A percentile compares a stretch with the other conserved stretches of the same genome.
Evolutionary conservation across 1,139 yeast species (phyloP).

Genomic region (Yamadazyma mexicana): DNA sequence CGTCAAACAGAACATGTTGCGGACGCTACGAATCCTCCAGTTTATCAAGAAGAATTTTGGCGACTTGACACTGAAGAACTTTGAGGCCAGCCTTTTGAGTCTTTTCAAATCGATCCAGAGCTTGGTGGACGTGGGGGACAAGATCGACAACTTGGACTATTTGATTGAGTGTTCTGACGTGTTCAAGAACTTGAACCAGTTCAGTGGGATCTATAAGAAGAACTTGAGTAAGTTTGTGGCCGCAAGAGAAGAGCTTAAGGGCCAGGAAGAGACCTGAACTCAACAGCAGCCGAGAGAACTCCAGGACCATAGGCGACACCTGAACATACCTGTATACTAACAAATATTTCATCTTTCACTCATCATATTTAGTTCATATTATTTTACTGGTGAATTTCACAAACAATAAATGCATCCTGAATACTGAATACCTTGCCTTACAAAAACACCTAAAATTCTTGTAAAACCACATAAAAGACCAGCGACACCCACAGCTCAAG

Average conservation of each 20-base stretch:
- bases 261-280: too few relatives aligned
- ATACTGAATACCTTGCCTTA: too few relatives aligned
- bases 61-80: conserved; percentile 10
- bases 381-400: too few relatives aligned
- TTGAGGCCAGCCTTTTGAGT: conserved; percentile 17
- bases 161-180: conserved; percentile 50
- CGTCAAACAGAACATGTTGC: conserved; percentile 43
- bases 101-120: conserved; percentile 12
- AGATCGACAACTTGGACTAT: conserved; percentile 38
- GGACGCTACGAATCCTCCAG: conserved; percentile 47
- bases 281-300: too few relatives aligned
- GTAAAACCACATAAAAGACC: too few relatives aligned
- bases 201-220: conserved; percentile 45
- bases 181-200: conserved; percentile 51
- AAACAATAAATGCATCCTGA: too few relatives aligned
- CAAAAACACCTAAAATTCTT: too few relatives aligned
- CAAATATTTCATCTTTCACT: too few relatives aligned
- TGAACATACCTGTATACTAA: too few relatives aligned
- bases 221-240: conserved; percentile 29
- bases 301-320: too few relatives aligned
- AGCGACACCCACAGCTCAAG: too few relatives aligned
- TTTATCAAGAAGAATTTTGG: conserved; percentile 24
- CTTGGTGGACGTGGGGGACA: conserved; percentile 19
- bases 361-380: too few relatives aligned
- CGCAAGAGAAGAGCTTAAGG: conserved; percentile 10